Percentiles rank a stretch among this genome's conserved stretches.
Evolutionary conservation across 2,329 filamentous ascomycete genomes (phyloP).

Genomic region (Harringtonia aguacate): DNA sequence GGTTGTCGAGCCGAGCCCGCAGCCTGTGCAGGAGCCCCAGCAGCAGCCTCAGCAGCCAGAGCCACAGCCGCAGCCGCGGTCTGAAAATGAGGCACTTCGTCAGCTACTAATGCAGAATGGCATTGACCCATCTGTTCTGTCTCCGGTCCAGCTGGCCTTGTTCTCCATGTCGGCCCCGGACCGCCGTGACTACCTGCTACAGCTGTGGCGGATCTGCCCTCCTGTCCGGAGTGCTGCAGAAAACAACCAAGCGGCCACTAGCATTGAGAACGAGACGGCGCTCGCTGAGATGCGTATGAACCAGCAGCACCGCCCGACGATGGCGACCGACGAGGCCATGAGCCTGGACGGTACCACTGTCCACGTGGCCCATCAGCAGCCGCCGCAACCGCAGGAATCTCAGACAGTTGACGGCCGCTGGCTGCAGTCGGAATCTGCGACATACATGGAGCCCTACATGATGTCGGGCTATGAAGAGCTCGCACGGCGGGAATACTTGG

Average conservation of each 20-base stretch:
- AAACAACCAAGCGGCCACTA: conserved; percentile 21
- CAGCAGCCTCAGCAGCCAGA: conserved; percentile 20
- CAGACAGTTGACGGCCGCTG: conserved; percentile 45
- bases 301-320: conserved; percentile 40
- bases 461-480: conserved; percentile 65
- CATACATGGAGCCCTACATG: conserved; percentile 73
- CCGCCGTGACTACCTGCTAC: conserved; percentile 64
- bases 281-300: conserved; percentile 54
- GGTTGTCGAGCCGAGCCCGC: conserved; percentile 16
- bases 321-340: conserved; percentile 21
- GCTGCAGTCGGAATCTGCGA: conserved; percentile 23
- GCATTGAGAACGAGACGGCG: conserved; percentile 45
- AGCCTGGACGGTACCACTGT: conserved; percentile 41
- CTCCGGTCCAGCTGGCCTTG: conserved; percentile 64
- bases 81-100: conserved; percentile 32
- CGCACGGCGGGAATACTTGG: conserved; percentile 52
- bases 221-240: conserved; percentile 39
- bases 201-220: conserved; percentile 77
- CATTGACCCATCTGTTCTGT: conserved; percentile 59
- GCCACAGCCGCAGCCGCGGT: conserved; percentile 20
- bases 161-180: conserved; percentile 65
- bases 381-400: conserved; percentile 10
- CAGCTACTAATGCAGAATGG: conserved; percentile 52
- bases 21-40: conserved; percentile 19
- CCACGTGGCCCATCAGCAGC: neutral